phyloP scores from a whole-genome alignment of 2,329 filamentous ascomycete genomes.

The Cytospora schulzeri region DNA sequence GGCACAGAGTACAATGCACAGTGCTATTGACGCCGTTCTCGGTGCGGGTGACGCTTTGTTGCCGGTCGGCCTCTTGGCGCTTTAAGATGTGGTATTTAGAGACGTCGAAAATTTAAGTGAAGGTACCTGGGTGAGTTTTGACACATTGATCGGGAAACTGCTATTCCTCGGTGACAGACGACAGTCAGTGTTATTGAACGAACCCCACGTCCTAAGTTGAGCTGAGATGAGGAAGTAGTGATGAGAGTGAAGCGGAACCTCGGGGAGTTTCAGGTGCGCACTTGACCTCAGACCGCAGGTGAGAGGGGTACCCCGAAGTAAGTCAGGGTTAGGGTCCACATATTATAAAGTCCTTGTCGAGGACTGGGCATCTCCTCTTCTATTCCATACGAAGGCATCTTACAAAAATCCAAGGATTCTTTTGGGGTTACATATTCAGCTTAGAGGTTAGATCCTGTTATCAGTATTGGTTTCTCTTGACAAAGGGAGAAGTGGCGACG shows the following conservation, averaged over 20 bases:
- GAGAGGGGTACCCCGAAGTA: not conserved
- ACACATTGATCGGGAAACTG: not conserved
- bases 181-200: not conserved
- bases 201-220: not conserved
- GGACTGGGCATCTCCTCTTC: too few species aligned
- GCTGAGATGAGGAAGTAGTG: not conserved
- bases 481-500: too few species aligned
- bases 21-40: not conserved
- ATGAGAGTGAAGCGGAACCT: not conserved
- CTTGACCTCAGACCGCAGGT: not conserved
- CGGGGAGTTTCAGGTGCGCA: not conserved
- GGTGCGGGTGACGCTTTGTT: not conserved
- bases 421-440: too few species aligned
- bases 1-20: constrained; percentile 15
- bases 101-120: not conserved
- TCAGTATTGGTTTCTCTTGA: too few species aligned
- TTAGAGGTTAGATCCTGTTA: too few species aligned
- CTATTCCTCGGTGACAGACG: not conserved
- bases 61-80: not conserved
- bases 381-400: too few species aligned
- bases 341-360: too few species aligned
- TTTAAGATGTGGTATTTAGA: not conserved
- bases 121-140: too few species aligned
- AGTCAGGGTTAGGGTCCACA: not conserved
- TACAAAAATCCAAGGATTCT: too few species aligned